Base-by-base conservation (phyloP, 108 stramenopile species). In the Nitzschia sp. region DNA sequence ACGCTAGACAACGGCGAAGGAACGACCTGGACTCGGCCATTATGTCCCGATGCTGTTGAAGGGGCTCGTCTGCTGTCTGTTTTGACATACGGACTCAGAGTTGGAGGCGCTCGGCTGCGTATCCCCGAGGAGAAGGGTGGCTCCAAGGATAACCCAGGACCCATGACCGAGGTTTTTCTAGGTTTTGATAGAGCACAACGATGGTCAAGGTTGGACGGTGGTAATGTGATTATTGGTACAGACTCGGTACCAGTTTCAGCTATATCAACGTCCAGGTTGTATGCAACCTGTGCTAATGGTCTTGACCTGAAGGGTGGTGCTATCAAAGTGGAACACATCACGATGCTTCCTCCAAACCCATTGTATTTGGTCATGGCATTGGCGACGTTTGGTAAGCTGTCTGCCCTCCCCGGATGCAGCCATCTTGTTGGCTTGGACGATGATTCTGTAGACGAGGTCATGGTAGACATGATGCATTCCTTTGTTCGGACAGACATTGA, bases 41-140 rank as follows among this genome's bases (percentile, higher is more conserved):
- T 93, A 2, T 63, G 88, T 24, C 22, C 73, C 14, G 80, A 86
- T 63, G 78, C 80, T n/a, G 87, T 89, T 0, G 92, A 93, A 69
- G 88, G 85, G 11, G 89, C 87, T 43, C 63, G 87, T 54, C 12
- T 93, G 15, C 52, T 90, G 63, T 65, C 73, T 10, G 78, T 86
- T n/a, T 51, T 93, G 51, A 89, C 89, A 41, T 89, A 86, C 2
- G 79, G 72, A 21, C 77, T 80, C 26, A 44, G 91, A 39, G 71
- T 41, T 17, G 80, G 81, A 10, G 61, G 76, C 56, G 44, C 67
- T 62, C 34, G 69, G 69, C 44, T 69, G 51, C 48, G 65, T 40
- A 58, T 72, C 46, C 42, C 56, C 19, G 56, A 24, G n/a, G 41
- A 52, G 7, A 54, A 29, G 0, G 69, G 59, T 44, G 69, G 60